Evolutionary conservation across 352 stramenopile species (phyloP), one percentile per base, ranked within the genome.

Genomic region (Globisporangium middletonii): DNA sequence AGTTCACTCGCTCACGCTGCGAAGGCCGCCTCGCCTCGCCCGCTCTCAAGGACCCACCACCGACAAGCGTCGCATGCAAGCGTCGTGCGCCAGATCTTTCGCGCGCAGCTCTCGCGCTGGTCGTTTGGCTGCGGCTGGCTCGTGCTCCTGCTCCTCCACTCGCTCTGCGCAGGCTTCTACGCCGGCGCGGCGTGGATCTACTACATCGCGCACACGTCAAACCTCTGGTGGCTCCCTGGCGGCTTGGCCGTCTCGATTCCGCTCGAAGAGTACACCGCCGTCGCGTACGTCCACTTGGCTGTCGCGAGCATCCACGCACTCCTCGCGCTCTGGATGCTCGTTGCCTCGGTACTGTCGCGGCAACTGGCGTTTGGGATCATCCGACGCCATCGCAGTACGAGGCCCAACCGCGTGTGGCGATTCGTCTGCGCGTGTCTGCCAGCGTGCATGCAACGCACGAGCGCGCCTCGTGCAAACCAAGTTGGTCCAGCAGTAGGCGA

Each of bases 131-230:
- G 38, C 9, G 53, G 53, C 41, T 59, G 53, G 53, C 23, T 11
- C 18, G 43, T 42, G 6, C 43, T 52, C 53, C 23, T 59, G 53
- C 28, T 59, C n/a, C 53, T 59, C 28, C 53, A 59, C 23, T 11
- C 23, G 26, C 43, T 59, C 27, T 59, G 53, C 3, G 30, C 43
- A 15, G 30, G 30, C 42, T 59, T 52, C 28, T 59, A 59, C 28
- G n/a, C 43, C 28, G n/a, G 28, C 8, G 53, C 30, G 2, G 53
- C 53, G 28, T 52, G 53, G 43, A 52, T 59, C 30, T 59, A 59
- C 28, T 19, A 59, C n/a, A 2, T 51, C n/a, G 12, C 33, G 8
- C 28, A 44, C 27, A 47, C 41, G 1, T 41, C 42, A 15, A 50
- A 44, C 11, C 53, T 59, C 27, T 57, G 51, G 51, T 57, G 38